Evolutionary conservation across 1,284 basidiomycete species (phyloP).

Genomic region (Ganoderma leucocontextum): DNA sequence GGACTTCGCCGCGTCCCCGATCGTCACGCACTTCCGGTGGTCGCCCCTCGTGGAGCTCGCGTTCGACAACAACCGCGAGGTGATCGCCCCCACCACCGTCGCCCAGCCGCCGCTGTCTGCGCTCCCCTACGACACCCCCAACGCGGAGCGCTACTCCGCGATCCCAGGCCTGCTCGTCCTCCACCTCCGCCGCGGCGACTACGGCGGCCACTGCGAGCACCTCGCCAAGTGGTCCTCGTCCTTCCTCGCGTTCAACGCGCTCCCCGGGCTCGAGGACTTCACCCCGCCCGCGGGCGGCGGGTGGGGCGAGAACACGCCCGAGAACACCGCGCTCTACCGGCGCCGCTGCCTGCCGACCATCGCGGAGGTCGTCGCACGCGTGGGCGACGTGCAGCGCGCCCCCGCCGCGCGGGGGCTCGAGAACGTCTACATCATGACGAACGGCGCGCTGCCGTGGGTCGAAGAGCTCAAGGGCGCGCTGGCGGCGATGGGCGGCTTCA

Average conservation of each 20-base stretch:
- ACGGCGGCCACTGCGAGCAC: slow-evolving; percentile 56
- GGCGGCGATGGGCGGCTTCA: slow-evolving; percentile 33
- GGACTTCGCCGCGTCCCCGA: slow-evolving; percentile 47
- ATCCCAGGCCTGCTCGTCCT: slow-evolving; percentile 59
- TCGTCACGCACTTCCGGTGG: slow-evolving; percentile 49
- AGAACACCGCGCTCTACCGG: slow-evolving; percentile 45
- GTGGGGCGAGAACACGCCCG: slow-evolving; percentile 41
- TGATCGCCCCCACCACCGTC: slow-evolving; percentile 41
- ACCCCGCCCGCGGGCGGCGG: slow-evolving; percentile 38
- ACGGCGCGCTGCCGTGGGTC: slow-evolving; percentile 51
- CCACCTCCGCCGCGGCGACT: slow-evolving; percentile 72
- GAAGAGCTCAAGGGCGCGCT: slow-evolving; percentile 53
- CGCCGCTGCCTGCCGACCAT: slow-evolving; percentile 57
- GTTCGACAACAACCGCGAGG: slow-evolving; percentile 46
- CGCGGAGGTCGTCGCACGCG: slow-evolving; percentile 52
- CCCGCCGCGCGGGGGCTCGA: slow-evolving; percentile 41
- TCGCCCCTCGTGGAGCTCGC: slow-evolving; percentile 51
- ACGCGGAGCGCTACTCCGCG: slow-evolving; percentile 35
- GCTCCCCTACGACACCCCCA: slow-evolving; percentile 20
- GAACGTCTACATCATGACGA: slow-evolving; percentile 64
- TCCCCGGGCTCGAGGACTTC: slow-evolving; percentile 53
- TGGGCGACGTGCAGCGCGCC: slow-evolving; percentile 46
- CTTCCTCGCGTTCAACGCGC: slow-evolving; percentile 54
- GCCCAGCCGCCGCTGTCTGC: slow-evolving; percentile 31
- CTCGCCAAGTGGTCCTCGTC: slow-evolving; percentile 53